Evolutionary conservation across 2,329 filamentous ascomycete species (phyloP), one percentile per base, ranked within the genome.

Genomic region (Metarhizium brunneum): DNA sequence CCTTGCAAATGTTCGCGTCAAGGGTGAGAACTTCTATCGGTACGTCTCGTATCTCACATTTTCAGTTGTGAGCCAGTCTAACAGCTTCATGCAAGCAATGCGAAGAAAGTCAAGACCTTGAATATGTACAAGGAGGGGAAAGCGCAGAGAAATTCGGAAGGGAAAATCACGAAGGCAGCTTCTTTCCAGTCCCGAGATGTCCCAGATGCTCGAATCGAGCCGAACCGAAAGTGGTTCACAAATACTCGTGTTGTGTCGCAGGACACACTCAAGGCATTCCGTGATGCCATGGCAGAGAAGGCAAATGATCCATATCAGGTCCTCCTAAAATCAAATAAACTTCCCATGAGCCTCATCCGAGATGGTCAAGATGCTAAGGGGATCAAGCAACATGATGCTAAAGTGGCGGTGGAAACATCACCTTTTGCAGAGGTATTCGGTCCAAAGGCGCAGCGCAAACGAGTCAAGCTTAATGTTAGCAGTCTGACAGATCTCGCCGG

Each of bases 21-120:
- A 99, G 77, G 94, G 94, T 75, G 92, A 97, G 80, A 97, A 97
- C 78, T 99, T 97, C 77, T 97, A 97, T 78, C 85, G 89, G 80
- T 87, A 76, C 62, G 78, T 56, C 29, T 30, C 32, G 48, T 50
- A 32, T 54, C 35, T 48, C 18, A 3, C 45, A n/a, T 45, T 13
- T 40, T 16, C 11, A 40, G 14, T 5, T 40, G 7, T 62, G 36
- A 57, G 54, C 18, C 29, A 47, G 25, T 8, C 49, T 57, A 57
- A 62, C 58, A 60, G 16, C 55, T 52, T 5, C 53, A 47, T 16
- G 3, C 11, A 55, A 78, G 77, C 62, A 71, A 76, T 78, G 90
- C 88, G 65, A 96, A 96, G 76, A 91, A 90, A 75, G 81, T 95
- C 63, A 95, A 92, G 77, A 82, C 81, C 60, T 75, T 97, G 69